Evolutionary conservation across 768 basidiomycete genomes (phyloP).

Genomic region (Auriscalpium microsporum): DNA sequence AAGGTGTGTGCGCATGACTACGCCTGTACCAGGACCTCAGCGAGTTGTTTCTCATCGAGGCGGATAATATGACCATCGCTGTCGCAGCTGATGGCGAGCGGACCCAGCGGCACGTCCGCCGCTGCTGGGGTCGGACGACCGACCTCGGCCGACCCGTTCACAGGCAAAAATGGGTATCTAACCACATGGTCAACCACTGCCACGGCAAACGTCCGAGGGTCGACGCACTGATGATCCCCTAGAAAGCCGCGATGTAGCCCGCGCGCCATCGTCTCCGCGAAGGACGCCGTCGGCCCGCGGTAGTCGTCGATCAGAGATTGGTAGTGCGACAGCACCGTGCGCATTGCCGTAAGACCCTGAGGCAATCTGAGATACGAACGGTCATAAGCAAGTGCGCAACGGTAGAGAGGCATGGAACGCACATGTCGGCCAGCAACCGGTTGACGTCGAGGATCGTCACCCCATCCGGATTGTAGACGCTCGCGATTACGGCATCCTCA

Average conservation of each 20-base stretch:
- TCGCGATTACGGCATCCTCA: conserved; percentile 6
- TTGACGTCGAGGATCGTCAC: conserved; percentile 16
- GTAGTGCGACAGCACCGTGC: conserved; percentile 13
- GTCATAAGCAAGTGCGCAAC: background rate
- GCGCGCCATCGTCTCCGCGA: conserved; percentile 5
- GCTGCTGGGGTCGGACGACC: background rate
- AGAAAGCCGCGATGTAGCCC: conserved; percentile 11
- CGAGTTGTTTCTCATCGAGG: too few species aligned
- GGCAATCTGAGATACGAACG: conserved; percentile 2
- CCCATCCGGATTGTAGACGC: conserved; percentile 14
- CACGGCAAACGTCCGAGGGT: background rate
- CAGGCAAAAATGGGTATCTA: conserved; percentile 13
- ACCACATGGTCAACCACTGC: background rate
- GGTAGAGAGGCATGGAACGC: conserved; percentile 1
- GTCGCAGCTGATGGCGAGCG: conserved; percentile 10
- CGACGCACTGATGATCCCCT: conserved; percentile 12
- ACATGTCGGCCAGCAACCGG: conserved; percentile 15
- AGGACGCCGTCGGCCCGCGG: background rate
- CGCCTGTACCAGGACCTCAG: too few species aligned
- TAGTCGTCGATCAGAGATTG: conserved; percentile 12
- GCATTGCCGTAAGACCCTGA: conserved; percentile 9
- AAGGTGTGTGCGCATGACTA: too few species aligned
- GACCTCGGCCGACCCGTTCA: conserved; percentile 7
- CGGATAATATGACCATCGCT: background rate
- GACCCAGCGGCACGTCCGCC: conserved; percentile 7